phyloP scores from a whole-genome alignment of 805 yeast species.

The Clavispora phyllophila region DNA sequence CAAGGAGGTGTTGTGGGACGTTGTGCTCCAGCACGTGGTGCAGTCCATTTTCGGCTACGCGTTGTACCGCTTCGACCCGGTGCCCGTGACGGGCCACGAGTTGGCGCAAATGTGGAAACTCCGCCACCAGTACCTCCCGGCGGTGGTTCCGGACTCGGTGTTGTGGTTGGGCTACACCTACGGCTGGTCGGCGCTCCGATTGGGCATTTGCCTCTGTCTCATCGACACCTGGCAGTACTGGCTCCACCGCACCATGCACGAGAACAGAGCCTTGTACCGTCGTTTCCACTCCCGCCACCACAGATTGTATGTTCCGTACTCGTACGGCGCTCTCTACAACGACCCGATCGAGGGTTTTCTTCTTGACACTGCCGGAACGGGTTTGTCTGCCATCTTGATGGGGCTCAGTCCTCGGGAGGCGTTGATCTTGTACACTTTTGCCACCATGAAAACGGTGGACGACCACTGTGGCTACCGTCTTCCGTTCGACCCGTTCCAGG shows the following conservation, averaged over 20 bases:
- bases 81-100: conserved; percentile 50
- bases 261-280: conserved; percentile 68
- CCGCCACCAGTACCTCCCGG: conserved; percentile 33
- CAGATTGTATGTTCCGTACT: conserved; percentile 90
- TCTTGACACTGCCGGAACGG: conserved; percentile 90
- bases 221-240: conserved; percentile 95
- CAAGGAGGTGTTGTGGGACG: conserved; percentile 72
- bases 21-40: conserved; percentile 74
- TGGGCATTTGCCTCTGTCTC: conserved; percentile 60
- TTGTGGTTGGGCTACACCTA: conserved; percentile 56
- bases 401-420: conserved; percentile 73
- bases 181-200: conserved; percentile 55
- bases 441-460: conserved; percentile 94
- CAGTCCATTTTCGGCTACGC: conserved; percentile 68
- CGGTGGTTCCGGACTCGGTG: conserved; percentile 41
- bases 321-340: conserved; percentile 93
- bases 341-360: conserved; percentile 92
- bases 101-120: conserved; percentile 42
- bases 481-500: conserved; percentile 88
- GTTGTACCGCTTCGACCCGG: conserved; percentile 53
- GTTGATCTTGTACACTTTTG: conserved; percentile 69
- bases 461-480: conserved; percentile 98
- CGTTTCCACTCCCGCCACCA: conserved; percentile 93
- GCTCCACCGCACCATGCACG: conserved; percentile 86
- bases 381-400: conserved; percentile 63